Evolutionary conservation across 441 rosid genomes (phyloP).

Genomic region (Metrosideros polymorpha): DNA sequence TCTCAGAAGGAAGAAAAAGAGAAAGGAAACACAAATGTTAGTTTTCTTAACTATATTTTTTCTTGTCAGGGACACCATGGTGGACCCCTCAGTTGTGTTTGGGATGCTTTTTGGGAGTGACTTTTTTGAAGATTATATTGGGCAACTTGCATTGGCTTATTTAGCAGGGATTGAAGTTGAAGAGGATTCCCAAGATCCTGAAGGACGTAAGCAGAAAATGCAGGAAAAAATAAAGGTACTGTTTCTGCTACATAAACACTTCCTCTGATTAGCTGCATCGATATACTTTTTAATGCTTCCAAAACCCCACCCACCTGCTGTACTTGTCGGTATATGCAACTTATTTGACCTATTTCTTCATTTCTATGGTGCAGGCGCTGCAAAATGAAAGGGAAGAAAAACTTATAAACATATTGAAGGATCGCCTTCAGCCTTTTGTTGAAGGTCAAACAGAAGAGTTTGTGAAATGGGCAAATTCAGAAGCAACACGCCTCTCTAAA

Average conservation of each 20-base stretch:
- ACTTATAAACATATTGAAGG: constrained; percentile 50
- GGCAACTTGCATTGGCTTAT: constrained; percentile 81
- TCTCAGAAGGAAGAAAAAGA: neutral
- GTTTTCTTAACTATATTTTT: neutral
- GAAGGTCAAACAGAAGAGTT: constrained; percentile 61
- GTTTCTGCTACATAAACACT: neutral
- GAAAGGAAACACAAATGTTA: neutral
- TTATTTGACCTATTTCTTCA: neutral
- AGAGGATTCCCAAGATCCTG: constrained; percentile 37
- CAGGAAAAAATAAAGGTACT: constrained; percentile 69
- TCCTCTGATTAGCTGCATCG: neutral
- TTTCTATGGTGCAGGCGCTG: constrained; percentile 31
- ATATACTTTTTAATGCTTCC: neutral
- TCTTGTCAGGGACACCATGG: constrained; percentile 60
- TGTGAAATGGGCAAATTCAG: constrained; percentile 62
- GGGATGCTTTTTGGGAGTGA: constrained; percentile 98
- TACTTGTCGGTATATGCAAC: neutral
- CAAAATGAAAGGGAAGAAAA: constrained; percentile 69
- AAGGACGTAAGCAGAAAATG: constrained; percentile 33
- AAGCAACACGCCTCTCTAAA: constrained; percentile 60
- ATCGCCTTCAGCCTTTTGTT: constrained; percentile 59
- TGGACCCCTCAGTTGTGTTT: constrained; percentile 86
- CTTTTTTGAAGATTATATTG: constrained; percentile 82
- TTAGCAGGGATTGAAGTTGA: constrained; percentile 47
- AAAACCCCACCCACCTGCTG: neutral